Percentiles rank a stretch among this genome's conserved stretches.
Conservation (phyloP, 371 early-diverging fungal species). For the Entomophthora muscae region DNA sequence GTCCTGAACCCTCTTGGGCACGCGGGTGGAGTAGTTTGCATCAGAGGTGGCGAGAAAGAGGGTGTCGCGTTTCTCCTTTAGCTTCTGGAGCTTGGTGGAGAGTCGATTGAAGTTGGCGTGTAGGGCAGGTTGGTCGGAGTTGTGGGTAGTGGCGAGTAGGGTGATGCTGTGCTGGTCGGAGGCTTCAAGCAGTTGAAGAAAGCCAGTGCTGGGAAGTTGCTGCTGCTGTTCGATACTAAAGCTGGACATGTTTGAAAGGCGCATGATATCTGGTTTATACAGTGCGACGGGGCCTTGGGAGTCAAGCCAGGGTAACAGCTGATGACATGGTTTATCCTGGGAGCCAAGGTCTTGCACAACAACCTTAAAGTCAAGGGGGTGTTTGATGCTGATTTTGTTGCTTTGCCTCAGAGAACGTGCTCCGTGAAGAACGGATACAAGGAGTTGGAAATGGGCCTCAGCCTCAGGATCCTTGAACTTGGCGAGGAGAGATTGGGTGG, state of each 20-base stretch:
- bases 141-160: background rate
- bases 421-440: background rate
- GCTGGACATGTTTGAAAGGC: background rate
- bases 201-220: background rate
- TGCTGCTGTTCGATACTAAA: background rate
- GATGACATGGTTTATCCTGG: background rate
- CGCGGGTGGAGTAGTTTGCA: background rate
- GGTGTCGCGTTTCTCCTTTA: background rate
- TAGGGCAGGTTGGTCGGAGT: background rate
- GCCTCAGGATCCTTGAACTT: background rate
- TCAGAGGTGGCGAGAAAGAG: background rate
- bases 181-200: background rate
- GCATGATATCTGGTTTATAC: background rate
- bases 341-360: background rate
- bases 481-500: background rate
- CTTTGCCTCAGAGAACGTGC: background rate
- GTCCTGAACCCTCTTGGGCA: background rate
- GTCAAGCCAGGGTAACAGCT: background rate
- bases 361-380: background rate
- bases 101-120: background rate
- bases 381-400: background rate
- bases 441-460: background rate
- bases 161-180: background rate
- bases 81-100: background rate
- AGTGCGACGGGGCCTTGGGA: background rate